These are phyloP conservation scores for Phytophthora sojae DNA, from an alignment of 352 stramenopile genomes.

Conservation along the genomic window DNA sequence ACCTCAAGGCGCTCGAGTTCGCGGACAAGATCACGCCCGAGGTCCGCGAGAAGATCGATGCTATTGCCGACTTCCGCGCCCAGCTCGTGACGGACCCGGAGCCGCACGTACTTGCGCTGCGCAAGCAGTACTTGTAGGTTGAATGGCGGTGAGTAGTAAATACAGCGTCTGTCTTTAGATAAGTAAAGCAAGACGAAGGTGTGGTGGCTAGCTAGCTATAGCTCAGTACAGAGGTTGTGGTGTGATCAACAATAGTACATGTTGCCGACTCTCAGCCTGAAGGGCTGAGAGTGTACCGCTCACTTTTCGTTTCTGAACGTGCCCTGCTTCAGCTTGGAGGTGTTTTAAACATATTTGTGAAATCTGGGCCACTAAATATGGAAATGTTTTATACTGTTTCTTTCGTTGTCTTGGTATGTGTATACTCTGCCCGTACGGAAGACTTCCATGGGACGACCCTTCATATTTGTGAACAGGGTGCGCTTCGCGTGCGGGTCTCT, in stretches of 20 bases:
- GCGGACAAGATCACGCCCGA: constrained; percentile 62
- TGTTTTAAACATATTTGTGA: too few species aligned
- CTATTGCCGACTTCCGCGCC: constrained; percentile 54
- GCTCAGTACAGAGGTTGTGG: not conserved
- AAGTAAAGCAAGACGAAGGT: not conserved
- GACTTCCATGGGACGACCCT: too few species aligned
- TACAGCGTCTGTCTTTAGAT: not conserved
- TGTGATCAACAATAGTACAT: not conserved
- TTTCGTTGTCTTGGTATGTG: too few species aligned
- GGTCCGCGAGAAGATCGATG: constrained; percentile 58
- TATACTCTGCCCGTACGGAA: too few species aligned
- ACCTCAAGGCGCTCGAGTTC: constrained; percentile 58
- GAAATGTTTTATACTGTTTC: too few species aligned
- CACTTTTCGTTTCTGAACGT: too few species aligned
- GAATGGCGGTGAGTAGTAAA: not conserved
- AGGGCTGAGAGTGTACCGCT: too few species aligned
- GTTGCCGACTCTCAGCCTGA: too few species aligned
- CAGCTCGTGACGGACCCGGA: constrained; percentile 33
- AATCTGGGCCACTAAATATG: too few species aligned
- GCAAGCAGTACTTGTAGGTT: constrained; percentile 32
- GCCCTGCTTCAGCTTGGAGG: too few species aligned
- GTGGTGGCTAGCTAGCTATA: not conserved
- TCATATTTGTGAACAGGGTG: too few species aligned
- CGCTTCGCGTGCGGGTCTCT: too few species aligned
- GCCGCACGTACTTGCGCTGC: constrained; percentile 34